Conservation (phyloP, 1,139 yeast genomes). For the Yamadazyma oceani region DNA sequence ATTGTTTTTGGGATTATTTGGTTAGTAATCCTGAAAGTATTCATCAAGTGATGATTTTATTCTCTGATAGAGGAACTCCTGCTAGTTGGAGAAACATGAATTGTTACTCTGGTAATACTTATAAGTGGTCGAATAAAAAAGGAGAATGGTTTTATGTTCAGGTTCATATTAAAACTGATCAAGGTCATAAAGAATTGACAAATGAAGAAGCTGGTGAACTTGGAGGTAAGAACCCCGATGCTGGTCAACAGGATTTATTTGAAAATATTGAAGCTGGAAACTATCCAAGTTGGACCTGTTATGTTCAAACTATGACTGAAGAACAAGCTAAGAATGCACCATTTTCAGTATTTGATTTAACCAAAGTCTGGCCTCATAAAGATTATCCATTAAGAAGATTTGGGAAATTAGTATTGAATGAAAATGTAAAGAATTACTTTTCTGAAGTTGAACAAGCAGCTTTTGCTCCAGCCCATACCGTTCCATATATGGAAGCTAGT, state of each 20-base stretch:
- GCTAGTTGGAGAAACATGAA: slow-evolving; percentile 56
- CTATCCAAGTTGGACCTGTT: slow-evolving; percentile 56
- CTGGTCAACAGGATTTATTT: slow-evolving; percentile 55
- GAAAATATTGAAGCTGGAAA: slow-evolving; percentile 52
- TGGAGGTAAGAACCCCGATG: slow-evolving; percentile 58
- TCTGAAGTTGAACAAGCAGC: slow-evolving; percentile 78
- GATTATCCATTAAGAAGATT: slow-evolving; percentile 68
- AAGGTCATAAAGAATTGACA: slow-evolving; percentile 51
- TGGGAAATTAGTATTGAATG: slow-evolving; percentile 61
- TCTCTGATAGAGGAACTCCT: slow-evolving; percentile 64
- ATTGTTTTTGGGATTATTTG: slow-evolving; percentile 65
- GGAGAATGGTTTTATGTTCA: slow-evolving; percentile 63
- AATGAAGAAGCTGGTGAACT: slow-evolving; percentile 54
- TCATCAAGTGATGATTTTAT: slow-evolving; percentile 57
- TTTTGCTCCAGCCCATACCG: slow-evolving; percentile 73
- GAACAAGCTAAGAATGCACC: slow-evolving; percentile 54
- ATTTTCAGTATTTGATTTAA: slow-evolving; percentile 61
- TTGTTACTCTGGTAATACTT: slow-evolving; percentile 66
- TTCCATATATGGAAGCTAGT: slow-evolving; percentile 75
- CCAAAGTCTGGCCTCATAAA: slow-evolving; percentile 72
- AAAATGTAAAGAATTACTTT: slow-evolving; percentile 67
- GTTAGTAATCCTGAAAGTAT: slow-evolving; percentile 54
- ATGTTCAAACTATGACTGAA: slow-evolving; percentile 60
- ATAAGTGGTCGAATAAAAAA: slow-evolving; percentile 57
- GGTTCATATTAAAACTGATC: slow-evolving; percentile 55